These are phyloP conservation scores for Pseudogymnoascus sp. DNA, from an alignment of 2,329 filamentous ascomycete genomes.

Conservation along the genomic window DNA sequence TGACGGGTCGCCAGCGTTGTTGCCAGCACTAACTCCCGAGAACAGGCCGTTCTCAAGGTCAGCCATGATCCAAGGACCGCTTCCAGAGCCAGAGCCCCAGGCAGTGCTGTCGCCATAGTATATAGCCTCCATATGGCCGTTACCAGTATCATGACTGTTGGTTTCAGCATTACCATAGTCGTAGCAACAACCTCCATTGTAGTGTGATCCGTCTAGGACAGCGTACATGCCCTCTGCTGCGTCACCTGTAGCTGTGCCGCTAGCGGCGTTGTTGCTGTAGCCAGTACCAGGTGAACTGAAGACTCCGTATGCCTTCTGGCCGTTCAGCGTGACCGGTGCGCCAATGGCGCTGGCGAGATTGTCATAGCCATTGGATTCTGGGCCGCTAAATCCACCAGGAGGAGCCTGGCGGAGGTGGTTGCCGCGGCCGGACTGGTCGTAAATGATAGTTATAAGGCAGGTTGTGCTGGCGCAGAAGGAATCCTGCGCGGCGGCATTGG, in stretches of 20 bases:
- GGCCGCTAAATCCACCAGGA: slow-evolving; percentile 49
- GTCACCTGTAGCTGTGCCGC: slow-evolving; percentile 48
- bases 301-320: slow-evolving; percentile 56
- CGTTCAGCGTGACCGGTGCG: slow-evolving; percentile 54
- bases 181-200: slow-evolving; percentile 49
- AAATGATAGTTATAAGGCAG: slow-evolving; percentile 57
- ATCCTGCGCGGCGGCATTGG: slow-evolving; percentile 54
- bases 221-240: slow-evolving; percentile 53
- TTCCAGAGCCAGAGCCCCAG: slow-evolving; percentile 52
- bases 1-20: slow-evolving; percentile 47
- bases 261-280: slow-evolving; percentile 52
- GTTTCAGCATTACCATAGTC: slow-evolving; percentile 53
- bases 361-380: slow-evolving; percentile 50
- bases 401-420: slow-evolving; percentile 60
- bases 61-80: slow-evolving; percentile 61
- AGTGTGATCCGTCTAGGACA: slow-evolving; percentile 52
- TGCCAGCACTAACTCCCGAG: slow-evolving; percentile 40
- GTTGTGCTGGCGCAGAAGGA: slow-evolving; percentile 53
- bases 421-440: slow-evolving; percentile 55
- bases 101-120: slow-evolving; percentile 51
- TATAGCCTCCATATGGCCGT: slow-evolving; percentile 62
- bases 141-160: slow-evolving; percentile 46
- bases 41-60: slow-evolving; percentile 63
- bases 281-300: slow-evolving; percentile 55
- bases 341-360: slow-evolving; percentile 52